These are phyloP conservation scores for Entonaema liquescens DNA, from an alignment of 495 filamentous ascomycete species.

Conservation along the genomic window DNA sequence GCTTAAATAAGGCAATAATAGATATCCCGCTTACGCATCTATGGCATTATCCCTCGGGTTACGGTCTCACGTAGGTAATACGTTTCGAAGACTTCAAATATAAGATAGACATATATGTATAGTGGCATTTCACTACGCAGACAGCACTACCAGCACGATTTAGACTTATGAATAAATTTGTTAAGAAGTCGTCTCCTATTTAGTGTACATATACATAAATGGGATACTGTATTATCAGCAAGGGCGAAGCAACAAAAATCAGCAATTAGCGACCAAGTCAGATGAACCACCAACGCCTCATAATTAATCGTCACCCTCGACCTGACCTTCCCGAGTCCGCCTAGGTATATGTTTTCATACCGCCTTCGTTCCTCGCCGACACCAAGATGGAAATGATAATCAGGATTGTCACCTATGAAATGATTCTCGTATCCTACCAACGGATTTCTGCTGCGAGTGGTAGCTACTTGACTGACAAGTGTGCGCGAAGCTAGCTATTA, in stretches of 20 bases:
- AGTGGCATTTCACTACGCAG: neutral
- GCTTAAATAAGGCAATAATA: too few relatives aligned
- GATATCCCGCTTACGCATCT: too few relatives aligned
- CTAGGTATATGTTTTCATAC: neutral
- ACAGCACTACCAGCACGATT: neutral
- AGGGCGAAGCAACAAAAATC: constrained; percentile 5
- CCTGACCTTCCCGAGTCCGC: neutral
- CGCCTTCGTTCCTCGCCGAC: constrained; percentile 1
- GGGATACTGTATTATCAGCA: constrained; percentile 7
- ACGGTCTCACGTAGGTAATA: too few relatives aligned
- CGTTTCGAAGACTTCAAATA: too few relatives aligned
- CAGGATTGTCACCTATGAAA: neutral
- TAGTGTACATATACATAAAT: constrained; percentile 15
- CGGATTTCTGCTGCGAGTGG: neutral
- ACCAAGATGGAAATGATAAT: neutral
- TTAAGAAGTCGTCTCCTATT: constrained; percentile 4
- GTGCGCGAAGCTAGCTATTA: neutral
- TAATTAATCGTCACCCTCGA: constrained; percentile 14
- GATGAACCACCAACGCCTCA: constrained; percentile 29
- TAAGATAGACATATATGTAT: neutral
- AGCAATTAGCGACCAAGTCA: neutral
- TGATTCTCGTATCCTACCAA: neutral
- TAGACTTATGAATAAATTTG: neutral
- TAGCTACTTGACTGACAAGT: neutral
- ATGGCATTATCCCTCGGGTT: too few relatives aligned